Conservation (phyloP, 768 basidiomycete species). For the Auriscalpium vulgare region DNA sequence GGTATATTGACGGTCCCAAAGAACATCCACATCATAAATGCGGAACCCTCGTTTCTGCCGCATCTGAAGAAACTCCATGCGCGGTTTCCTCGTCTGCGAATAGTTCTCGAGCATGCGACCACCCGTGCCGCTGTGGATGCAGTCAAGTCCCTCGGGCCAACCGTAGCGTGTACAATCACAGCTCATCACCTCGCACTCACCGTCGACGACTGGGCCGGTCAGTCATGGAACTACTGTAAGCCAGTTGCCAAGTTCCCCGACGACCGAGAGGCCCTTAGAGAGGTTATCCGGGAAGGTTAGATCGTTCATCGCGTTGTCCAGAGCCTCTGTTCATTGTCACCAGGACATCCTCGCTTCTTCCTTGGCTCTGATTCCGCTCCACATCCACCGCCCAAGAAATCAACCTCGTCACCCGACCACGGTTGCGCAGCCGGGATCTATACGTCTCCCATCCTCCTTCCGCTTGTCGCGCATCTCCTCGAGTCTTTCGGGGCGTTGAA, state of each 20-base stretch:
- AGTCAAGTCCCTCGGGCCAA: slow-evolving; percentile 69
- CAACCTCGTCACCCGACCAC: slow-evolving; percentile 57
- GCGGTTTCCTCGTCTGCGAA: slow-evolving; percentile 82
- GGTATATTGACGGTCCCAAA: slow-evolving; percentile 20
- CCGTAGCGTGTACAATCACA: slow-evolving; percentile 94
- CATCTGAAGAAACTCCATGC: slow-evolving; percentile 77
- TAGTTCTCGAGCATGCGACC: slow-evolving; percentile 96
- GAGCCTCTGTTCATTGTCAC: not conserved
- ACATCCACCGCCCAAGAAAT: slow-evolving; percentile 65
- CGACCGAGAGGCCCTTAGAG: slow-evolving; percentile 75
- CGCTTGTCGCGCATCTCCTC: slow-evolving; percentile 81
- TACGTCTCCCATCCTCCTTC: slow-evolving; percentile 87
- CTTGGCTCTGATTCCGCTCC: slow-evolving; percentile 96
- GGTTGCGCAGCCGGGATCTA: slow-evolving; percentile 95
- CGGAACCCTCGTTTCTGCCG: slow-evolving; percentile 82
- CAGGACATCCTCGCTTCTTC: slow-evolving; percentile 93
- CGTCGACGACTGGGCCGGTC: slow-evolving; percentile 95
- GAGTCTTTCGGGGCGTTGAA: slow-evolving; percentile 85
- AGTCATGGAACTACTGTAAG: slow-evolving; percentile 95
- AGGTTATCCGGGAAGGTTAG: slow-evolving; percentile 69
- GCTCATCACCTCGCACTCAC: slow-evolving; percentile 92
- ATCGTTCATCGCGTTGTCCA: not conserved
- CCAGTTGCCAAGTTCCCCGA: slow-evolving; percentile 95
- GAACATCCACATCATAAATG: slow-evolving; percentile 91
- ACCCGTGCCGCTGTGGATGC: slow-evolving; percentile 85